Evolutionary conservation across 163 green algal genomes (phyloP), one percentile per base, ranked within the genome.

Genomic region (Volvox carteri): DNA sequence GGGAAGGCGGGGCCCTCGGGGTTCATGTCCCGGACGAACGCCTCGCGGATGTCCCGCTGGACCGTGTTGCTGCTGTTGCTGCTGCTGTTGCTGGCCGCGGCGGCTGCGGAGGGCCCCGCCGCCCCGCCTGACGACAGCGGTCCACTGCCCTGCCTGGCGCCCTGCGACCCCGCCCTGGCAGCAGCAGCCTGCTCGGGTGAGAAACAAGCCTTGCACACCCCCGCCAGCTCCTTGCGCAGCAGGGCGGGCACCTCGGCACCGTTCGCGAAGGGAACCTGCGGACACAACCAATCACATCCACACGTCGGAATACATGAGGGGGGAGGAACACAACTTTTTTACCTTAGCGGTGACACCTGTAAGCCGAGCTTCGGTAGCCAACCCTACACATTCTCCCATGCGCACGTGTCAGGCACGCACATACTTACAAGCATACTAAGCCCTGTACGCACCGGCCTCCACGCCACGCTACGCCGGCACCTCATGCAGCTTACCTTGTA

Each of bases 201-300:
- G 90, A 98, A 98, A 95, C 97, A 99, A 6, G 97, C 97, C 70
- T 94, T 94, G 94, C 97, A 99, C 72, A 99, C 96, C 5, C 95
- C 95, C 72, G 88, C 81, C 46, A 99, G 95, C 95, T 99, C 98
- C 83, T 95, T 96, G 42, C 96, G 95, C 14, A 99, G 93, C 14
- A 85, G 91, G 2, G 78, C 52, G 1, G 96, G 96, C 46, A 99
- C 95, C 50, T 96, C 75, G n/a, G 94, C 91, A 2, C 72, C 91
- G 70, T 97, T 94, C 65, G 95, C 86, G 67, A 95, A 93, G 41
- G 93, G 92, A 54, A 87, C 78, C 68, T 86, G 56, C 19, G 44
- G 37, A 23, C 5, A 8, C 68, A 30, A n/a, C n/a, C n/a, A n/a
- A n/a, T n/a, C n/a, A n/a, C n/a, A n/a, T n/a, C n/a, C n/a, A n/a